Conservation (phyloP, 805 yeast genomes). For the Debaryomyces castellii region DNA sequence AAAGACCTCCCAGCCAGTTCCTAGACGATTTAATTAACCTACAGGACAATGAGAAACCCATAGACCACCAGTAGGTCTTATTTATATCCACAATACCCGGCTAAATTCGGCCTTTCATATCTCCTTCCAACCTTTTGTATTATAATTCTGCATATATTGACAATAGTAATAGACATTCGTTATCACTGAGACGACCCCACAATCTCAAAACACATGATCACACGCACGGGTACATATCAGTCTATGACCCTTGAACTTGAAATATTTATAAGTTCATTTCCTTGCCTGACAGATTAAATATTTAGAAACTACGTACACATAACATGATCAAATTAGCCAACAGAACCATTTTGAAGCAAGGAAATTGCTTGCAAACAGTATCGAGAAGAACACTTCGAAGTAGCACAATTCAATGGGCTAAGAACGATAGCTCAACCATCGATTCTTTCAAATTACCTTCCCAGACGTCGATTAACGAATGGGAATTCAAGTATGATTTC, state of each 20-base stretch:
- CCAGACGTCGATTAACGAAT: slow-evolving; percentile 44
- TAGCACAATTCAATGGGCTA: slow-evolving; percentile 29
- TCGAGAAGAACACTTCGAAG: slow-evolving; percentile 4
- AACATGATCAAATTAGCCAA: slow-evolving; percentile 1
- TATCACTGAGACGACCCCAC: slow-evolving; percentile 1
- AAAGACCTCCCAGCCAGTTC: slow-evolving; percentile 50
- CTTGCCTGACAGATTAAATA: background rate
- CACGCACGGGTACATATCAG: background rate
- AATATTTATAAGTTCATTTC: background rate
- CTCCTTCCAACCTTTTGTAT: background rate
- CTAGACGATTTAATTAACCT: slow-evolving; percentile 44
- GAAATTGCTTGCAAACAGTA: background rate
- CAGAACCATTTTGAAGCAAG: slow-evolving; percentile 2
- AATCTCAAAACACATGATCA: background rate
- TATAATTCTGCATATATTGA: background rate
- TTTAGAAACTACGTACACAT: background rate
- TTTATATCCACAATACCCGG: background rate
- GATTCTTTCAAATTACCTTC: slow-evolving; percentile 56
- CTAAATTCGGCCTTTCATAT: background rate
- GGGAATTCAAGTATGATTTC: slow-evolving; percentile 51
- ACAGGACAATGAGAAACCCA: background rate
- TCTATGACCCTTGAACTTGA: background rate
- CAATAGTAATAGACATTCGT: background rate
- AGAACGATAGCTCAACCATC: slow-evolving; percentile 58
- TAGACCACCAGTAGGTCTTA: background rate